phyloP scores from a whole-genome alignment of 192 early-diverging fungal species.

The Chytriomyces confervae region DNA sequence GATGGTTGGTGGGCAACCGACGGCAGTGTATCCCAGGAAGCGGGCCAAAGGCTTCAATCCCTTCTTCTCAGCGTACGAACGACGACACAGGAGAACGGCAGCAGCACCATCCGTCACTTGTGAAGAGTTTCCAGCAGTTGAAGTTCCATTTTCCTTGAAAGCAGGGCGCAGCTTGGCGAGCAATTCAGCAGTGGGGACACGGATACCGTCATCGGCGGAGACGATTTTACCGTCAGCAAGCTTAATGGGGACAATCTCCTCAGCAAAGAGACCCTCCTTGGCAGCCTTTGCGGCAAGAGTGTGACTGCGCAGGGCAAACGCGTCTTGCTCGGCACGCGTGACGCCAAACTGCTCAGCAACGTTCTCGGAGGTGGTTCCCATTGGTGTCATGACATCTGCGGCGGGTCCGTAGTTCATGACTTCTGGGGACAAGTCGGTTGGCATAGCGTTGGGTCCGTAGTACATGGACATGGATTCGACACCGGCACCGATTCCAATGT shows the following conservation, averaged over 20 bases:
- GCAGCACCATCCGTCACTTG: conserved; percentile 99
- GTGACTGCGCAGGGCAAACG: conserved; percentile 86
- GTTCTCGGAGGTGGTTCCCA: conserved; percentile 94
- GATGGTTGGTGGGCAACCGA: conserved; percentile 89
- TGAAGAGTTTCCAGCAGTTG: conserved; percentile 95
- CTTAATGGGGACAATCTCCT: conserved; percentile 87
- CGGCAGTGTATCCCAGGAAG: conserved; percentile 83
- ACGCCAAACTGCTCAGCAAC: conserved; percentile 89
- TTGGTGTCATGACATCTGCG: conserved; percentile 46
- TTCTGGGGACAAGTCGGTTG: conserved; percentile 73
- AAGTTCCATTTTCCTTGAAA: conserved; percentile 83
- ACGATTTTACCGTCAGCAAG: conserved; percentile 86
- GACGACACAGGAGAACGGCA: conserved; percentile 91
- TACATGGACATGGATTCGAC: conserved; percentile 93
- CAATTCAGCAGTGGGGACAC: conserved; percentile 77
- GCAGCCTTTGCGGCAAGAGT: conserved; percentile 83
- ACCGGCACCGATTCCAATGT: conserved; percentile 92
- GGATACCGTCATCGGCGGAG: conserved; percentile 89
- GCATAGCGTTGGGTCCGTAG: conserved; percentile 82
- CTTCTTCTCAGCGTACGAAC: conserved; percentile 86
- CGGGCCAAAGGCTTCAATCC: conserved; percentile 86
- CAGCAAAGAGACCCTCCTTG: conserved; percentile 87
- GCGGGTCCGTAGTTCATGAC: conserved; percentile 69
- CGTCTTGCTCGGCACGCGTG: conserved; percentile 87
- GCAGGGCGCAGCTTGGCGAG: conserved; percentile 89